These are phyloP conservation scores for Hypoxylon fragiforme DNA, from an alignment of 495 filamentous ascomycete genomes.

Conservation along the genomic window DNA sequence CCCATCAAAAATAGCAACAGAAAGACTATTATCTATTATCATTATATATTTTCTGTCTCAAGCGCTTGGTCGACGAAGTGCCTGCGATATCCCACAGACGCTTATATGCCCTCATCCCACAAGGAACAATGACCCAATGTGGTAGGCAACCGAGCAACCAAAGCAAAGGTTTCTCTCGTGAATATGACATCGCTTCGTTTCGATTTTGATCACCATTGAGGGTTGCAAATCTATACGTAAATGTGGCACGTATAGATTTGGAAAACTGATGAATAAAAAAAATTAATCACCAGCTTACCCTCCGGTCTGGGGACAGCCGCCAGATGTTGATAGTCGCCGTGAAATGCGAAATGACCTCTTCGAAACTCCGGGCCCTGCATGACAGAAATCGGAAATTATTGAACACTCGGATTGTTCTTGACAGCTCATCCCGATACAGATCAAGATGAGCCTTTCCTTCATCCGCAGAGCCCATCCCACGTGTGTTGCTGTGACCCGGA, in stretches of 20 bases:
- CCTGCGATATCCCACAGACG: not conserved
- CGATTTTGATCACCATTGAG: too few species aligned
- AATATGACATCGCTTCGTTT: too few species aligned
- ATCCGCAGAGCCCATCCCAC: not conserved
- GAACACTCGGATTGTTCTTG: too few species aligned
- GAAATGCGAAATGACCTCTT: too few species aligned
- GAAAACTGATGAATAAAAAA: too few species aligned
- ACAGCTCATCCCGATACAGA: not conserved
- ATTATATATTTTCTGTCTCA: slow-evolving; percentile 16
- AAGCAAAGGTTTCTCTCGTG: not conserved
- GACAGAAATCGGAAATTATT: not conserved
- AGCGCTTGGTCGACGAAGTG: not conserved
- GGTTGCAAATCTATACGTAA: too few species aligned
- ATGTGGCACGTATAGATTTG: too few species aligned
- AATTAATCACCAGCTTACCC: too few species aligned
- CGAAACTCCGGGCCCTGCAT: not conserved
- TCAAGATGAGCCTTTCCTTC: not conserved
- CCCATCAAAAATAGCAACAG: too few species aligned
- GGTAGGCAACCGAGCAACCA: not conserved
- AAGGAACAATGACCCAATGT: not conserved
- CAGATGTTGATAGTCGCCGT: too few species aligned
- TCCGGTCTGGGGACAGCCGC: too few species aligned
- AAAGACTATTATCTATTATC: slow-evolving; percentile 20
- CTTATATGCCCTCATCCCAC: not conserved
- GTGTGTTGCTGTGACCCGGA: too few species aligned